A percentile compares a stretch with the other conserved stretches of the same genome.
phyloP scores from a whole-genome alignment of 768 basidiomycete genomes.

The Fomitopsis pulvina region DNA sequence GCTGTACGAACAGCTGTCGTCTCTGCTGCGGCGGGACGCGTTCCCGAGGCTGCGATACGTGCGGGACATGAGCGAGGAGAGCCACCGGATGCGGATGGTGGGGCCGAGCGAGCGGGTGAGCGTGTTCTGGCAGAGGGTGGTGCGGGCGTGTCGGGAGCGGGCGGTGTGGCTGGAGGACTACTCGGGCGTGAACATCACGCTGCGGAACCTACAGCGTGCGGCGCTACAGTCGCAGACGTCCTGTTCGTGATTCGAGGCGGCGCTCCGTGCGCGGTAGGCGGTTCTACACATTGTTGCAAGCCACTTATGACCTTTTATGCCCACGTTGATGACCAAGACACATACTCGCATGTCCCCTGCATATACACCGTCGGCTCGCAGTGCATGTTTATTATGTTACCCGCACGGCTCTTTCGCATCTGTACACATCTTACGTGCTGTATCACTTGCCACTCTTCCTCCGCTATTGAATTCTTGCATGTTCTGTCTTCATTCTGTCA shows the following conservation, averaged over 20 bases:
- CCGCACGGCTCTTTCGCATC: no score
- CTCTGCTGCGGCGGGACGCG: constrained; percentile 47
- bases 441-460: no score
- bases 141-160: constrained; percentile 42
- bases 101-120: constrained; percentile 29
- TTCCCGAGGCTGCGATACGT: constrained; percentile 58
- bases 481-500: no score
- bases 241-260: background rate
- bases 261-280: background rate
- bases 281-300: no score
- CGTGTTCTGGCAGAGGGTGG: constrained; percentile 33
- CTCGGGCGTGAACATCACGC: constrained; percentile 50
- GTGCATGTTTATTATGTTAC: background rate
- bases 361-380: background rate
- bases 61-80: constrained; percentile 57
- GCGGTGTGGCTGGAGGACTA: constrained; percentile 65
- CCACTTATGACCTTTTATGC: background rate
- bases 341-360: background rate
- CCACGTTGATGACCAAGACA: background rate
- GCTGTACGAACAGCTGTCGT: constrained; percentile 58
- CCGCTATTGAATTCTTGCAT: no score
- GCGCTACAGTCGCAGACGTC: background rate
- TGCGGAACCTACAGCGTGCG: constrained; percentile 34
- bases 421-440: background rate
- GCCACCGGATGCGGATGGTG: constrained; percentile 45